A percentile compares a stretch with the other conserved stretches of the same genome.
Evolutionary conservation across 768 basidiomycete species (phyloP).

Genomic region (Daedalea quercina): DNA sequence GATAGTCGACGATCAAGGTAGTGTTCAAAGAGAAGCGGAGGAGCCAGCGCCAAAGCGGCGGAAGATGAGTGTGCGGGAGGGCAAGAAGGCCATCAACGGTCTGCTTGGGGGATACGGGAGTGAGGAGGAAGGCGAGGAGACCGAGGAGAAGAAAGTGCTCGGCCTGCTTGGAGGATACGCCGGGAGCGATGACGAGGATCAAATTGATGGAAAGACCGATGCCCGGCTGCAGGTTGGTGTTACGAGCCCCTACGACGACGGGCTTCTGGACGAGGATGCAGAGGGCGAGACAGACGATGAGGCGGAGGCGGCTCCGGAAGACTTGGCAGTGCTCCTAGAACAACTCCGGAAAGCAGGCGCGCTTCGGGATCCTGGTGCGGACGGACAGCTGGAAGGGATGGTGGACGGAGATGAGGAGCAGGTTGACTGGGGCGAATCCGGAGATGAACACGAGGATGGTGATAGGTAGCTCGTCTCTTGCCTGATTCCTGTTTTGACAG

Average conservation of each 20-base stretch:
- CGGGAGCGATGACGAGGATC: slow-evolving; percentile 36
- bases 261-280: slow-evolving; percentile 28
- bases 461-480: neutral
- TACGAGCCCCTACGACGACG: too few relatives aligned
- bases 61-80: slow-evolving; percentile 45
- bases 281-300: slow-evolving; percentile 25
- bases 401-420: slow-evolving; percentile 33
- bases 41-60: slow-evolving; percentile 45
- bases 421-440: slow-evolving; percentile 48
- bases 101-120: slow-evolving; percentile 59
- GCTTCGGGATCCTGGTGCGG: slow-evolving; percentile 14
- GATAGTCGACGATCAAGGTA: slow-evolving; percentile 50
- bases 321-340: slow-evolving; percentile 35
- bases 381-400: slow-evolving; percentile 12
- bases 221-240: too few relatives aligned
- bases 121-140: slow-evolving; percentile 30
- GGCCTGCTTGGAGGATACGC: slow-evolving; percentile 38
- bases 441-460: slow-evolving; percentile 20
- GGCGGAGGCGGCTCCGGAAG: slow-evolving; percentile 28
- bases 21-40: slow-evolving; percentile 28
- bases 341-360: slow-evolving; percentile 33
- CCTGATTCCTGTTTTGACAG: neutral
- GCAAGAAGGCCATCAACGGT: slow-evolving; percentile 49
- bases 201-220: too few relatives aligned
- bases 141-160: slow-evolving; percentile 30